Conservation (phyloP, 352 stramenopile species). For the Phytophthora melonis region DNA sequence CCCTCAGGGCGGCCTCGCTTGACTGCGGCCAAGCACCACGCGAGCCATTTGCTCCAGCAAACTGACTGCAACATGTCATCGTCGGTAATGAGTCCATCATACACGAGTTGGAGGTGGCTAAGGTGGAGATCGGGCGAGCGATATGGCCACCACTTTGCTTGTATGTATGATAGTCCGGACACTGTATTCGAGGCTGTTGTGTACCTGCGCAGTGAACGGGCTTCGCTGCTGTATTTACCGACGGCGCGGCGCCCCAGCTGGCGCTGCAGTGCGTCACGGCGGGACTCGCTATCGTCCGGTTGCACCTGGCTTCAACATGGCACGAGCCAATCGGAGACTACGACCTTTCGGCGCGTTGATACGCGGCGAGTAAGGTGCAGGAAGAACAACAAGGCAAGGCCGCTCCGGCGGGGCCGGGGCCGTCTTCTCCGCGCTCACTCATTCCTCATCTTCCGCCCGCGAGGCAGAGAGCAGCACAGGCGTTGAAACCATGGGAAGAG, state of each 20-base stretch:
- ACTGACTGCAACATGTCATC: constrained; percentile 1
- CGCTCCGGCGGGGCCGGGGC: background rate
- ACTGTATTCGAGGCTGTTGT: background rate
- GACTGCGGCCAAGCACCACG: constrained; percentile 11
- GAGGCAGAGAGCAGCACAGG: constrained; percentile 18
- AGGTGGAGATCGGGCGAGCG: background rate
- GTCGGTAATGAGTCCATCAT: background rate
- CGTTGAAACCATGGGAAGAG: constrained; percentile 18
- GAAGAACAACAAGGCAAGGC: constrained; percentile 23
- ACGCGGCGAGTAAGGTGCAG: constrained; percentile 2
- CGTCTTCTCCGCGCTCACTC: constrained; percentile 4
- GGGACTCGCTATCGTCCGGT: constrained; percentile 5
- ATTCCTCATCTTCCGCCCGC: constrained; percentile 22
- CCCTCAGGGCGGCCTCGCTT: background rate
- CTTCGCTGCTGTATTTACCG: no score
- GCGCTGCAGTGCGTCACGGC: no score
- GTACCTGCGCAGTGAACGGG: background rate
- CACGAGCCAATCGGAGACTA: constrained; percentile 2
- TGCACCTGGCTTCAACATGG: constrained; percentile 30
- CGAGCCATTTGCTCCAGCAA: constrained; percentile 12
- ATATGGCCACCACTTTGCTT: constrained; percentile 19
- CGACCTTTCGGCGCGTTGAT: constrained; percentile 28
- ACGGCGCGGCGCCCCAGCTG: no score
- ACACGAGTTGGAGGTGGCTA: constrained; percentile 7
- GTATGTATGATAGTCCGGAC: no score